Percentiles rank a stretch among this genome's conserved stretches.
Conservation (phyloP, 768 basidiomycete species). For the Podaxis pistillaris region DNA sequence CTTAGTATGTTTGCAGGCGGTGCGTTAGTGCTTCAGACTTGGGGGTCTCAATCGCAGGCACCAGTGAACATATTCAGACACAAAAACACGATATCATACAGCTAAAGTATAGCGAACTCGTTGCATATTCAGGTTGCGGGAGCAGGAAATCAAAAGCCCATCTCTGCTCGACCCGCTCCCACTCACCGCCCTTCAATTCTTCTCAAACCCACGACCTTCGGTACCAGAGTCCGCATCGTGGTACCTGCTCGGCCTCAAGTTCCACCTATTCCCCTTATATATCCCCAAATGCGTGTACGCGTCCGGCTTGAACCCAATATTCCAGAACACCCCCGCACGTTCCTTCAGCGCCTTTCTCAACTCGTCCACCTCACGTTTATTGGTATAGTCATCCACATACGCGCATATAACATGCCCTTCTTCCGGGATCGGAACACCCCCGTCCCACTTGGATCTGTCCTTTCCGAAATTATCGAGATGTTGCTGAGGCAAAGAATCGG, state of each 20-base stretch:
- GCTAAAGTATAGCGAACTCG: no score
- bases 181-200: not conserved
- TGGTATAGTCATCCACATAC: conserved; percentile 28
- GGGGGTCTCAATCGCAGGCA: no score
- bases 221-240: conserved; percentile 15
- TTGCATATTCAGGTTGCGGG: no score
- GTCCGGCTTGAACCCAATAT: conserved; percentile 40
- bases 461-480: not conserved
- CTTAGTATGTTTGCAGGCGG: not conserved
- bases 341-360: conserved; percentile 32
- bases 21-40: no score
- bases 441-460: not conserved
- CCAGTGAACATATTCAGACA: no score
- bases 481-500: not conserved
- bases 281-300: conserved; percentile 38
- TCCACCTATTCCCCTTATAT: conserved; percentile 35
- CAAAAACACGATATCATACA: no score
- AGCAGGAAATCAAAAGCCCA: no score
- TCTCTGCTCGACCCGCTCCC: not conserved
- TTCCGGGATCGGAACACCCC: conserved; percentile 12
- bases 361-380: conserved; percentile 25
- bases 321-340: conserved; percentile 25
- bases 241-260: conserved; percentile 32
- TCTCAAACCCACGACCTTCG: not conserved
- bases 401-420: conserved; percentile 36